Evolutionary conservation across 768 basidiomycete genomes (phyloP).

Genomic region (Crepidotus variabilis): DNA sequence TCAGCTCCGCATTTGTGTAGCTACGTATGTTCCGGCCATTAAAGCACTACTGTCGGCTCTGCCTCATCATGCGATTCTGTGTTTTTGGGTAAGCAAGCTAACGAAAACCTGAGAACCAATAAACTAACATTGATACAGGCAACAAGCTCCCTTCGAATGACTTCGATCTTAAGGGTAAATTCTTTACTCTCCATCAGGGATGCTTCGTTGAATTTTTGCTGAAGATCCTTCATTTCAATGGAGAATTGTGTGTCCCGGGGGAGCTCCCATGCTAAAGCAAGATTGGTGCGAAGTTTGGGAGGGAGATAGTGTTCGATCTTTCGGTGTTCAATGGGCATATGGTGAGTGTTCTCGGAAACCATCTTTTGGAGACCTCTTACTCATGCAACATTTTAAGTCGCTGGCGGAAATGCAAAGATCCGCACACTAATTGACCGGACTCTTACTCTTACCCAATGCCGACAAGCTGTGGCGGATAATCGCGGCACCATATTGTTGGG

Average conservation of each 20-base stretch:
- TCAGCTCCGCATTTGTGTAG: too few relatives aligned
- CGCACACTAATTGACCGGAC: not conserved
- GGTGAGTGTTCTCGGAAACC: not conserved
- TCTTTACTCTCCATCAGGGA: not conserved
- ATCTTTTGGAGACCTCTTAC: not conserved
- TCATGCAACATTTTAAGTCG: not conserved
- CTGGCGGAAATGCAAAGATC: not conserved
- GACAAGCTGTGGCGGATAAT: too few relatives aligned
- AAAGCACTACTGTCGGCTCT: too few relatives aligned
- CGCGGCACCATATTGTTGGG: too few relatives aligned
- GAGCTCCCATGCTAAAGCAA: not conserved
- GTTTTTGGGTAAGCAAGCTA: too few relatives aligned
- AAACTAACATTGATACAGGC: too few relatives aligned
- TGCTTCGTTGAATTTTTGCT: not conserved
- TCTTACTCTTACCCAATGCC: too few relatives aligned
- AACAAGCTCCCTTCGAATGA: too few relatives aligned
- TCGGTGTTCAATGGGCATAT: not conserved
- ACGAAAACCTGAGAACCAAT: too few relatives aligned
- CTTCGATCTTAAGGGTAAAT: not conserved
- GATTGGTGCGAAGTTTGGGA: not conserved
- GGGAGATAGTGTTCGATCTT: not conserved
- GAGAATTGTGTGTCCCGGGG: not conserved
- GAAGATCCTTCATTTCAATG: not conserved
- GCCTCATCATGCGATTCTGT: too few relatives aligned
- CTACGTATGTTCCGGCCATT: too few relatives aligned